Evolutionary conservation across 345 rosid genomes (phyloP).

Genomic region (Psidium friedrichsthalianum): DNA sequence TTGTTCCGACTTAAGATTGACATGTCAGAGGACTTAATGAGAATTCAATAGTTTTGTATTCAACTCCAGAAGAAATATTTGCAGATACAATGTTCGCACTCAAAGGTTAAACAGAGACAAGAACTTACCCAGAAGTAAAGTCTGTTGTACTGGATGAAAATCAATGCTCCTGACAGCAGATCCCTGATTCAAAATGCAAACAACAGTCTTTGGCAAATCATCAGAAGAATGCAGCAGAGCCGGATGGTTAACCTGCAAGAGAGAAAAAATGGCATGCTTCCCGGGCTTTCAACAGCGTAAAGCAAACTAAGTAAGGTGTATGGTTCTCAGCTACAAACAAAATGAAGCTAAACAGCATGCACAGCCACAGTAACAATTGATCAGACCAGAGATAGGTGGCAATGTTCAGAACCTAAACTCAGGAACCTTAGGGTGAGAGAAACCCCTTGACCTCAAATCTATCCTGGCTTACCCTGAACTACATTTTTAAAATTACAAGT

Average conservation of each 20-base stretch:
- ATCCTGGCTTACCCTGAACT: not conserved
- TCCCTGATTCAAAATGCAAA: constrained; percentile 58
- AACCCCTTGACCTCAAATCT: not conserved
- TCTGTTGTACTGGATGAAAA: constrained; percentile 78
- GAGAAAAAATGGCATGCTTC: not conserved
- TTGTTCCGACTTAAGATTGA: constrained; percentile 63
- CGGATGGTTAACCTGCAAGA: constrained; percentile 47
- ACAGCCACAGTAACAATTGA: not conserved
- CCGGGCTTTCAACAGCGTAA: not conserved
- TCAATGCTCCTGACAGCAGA: constrained; percentile 82
- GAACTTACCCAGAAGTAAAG: constrained; percentile 58
- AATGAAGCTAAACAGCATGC: not conserved
- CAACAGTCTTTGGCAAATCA: constrained; percentile 69
- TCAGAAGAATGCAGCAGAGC: constrained; percentile 55
- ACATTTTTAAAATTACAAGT: not conserved
- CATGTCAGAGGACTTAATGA: not conserved
- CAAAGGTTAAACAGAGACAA: not conserved
- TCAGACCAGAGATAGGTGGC: not conserved
- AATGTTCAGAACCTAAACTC: not conserved
- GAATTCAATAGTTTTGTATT: not conserved
- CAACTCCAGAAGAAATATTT: not conserved
- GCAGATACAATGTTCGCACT: not conserved
- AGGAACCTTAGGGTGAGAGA: not conserved
- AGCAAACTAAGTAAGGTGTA: not conserved
- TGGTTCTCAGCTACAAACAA: not conserved